Base-by-base conservation (phyloP, 1,284 basidiomycete species). In the Earliella scabrosa region DNA sequence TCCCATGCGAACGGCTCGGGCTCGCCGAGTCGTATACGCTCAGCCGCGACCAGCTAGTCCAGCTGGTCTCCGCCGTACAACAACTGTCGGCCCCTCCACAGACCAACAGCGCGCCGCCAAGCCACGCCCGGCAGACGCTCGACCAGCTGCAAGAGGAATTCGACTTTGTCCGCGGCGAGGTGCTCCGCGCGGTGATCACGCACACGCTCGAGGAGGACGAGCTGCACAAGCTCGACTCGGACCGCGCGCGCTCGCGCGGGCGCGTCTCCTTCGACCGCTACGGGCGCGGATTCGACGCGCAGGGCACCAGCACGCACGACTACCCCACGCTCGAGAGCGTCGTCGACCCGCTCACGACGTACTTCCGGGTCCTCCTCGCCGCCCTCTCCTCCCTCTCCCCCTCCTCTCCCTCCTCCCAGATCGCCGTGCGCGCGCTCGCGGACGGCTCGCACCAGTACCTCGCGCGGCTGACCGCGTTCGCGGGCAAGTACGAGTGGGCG, bases 321-420 rank as follows among this genome's bases (percentile, higher is more conserved):
- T 59, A 59, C 52, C 53, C 53, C 21, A 40, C 45, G 16, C 48
- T 52, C 38, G 43, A 46, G 32, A 21, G 45, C 32, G 45, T 59
- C 46, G 11, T 56, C 41, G 50, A 36, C 58, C 58, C 58, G n/a
- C 58, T 59, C 50, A 26, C 53, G 23, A 55, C 49, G 14, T 59
- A 59, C 53, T 59, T 59, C 53, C 53, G 50, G 40, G 45, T 59
- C 41, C 53, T 59, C 50, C 44, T 55, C 50, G 50, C 50, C 20
- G 23, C 43, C n/a, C n/a, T n/a, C 24, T 14, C 49, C 18, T 11
- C 20, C 16, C 6, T 43, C 26, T n/a, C n/a, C 50, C 44, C 52
- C 50, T 46, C 50, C 20, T n/a, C 43, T 16, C n/a, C 18, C 24
- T 14, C 49, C 18, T 11, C 20, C 16, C 6, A 38, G 20, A 18